A percentile compares a stretch with the other conserved stretches of the same genome.
Evolutionary conservation across 129 eudicot genomes (phyloP).

Genomic region (Centella asiatica): DNA sequence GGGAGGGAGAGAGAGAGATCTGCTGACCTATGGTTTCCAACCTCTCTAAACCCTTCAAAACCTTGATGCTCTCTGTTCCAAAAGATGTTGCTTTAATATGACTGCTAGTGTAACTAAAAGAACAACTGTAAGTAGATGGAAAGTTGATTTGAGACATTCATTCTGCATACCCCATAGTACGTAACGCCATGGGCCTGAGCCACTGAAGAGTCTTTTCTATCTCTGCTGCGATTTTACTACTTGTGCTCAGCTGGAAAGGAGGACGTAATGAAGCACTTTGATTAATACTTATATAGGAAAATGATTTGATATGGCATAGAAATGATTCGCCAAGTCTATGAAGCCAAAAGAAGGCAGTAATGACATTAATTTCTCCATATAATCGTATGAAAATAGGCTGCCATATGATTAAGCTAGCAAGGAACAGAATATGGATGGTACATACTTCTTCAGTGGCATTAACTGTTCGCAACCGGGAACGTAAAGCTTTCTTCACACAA

Average conservation of each 20-base stretch:
- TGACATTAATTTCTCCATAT: too few relatives aligned
- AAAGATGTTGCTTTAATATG: neutral
- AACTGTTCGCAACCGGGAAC: conserved; percentile 42
- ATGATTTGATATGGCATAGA: too few relatives aligned
- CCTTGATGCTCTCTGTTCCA: conserved; percentile 87
- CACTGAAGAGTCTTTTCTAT: conserved; percentile 88
- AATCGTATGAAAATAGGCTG: too few relatives aligned
- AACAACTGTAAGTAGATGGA: neutral
- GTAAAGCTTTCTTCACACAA: conserved; percentile 56
- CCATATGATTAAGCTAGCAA: too few relatives aligned
- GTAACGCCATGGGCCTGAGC: conserved; percentile 90
- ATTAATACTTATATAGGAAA: neutral
- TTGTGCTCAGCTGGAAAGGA: conserved; percentile 58
- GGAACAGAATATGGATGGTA: conserved; percentile 3
- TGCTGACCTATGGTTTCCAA: conserved; percentile 83
- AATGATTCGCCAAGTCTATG: neutral
- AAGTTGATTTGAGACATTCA: neutral
- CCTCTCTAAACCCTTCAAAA: conserved; percentile 94
- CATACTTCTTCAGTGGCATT: conserved; percentile 62
- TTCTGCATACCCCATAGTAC: conserved; percentile 62
- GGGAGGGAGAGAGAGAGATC: neutral
- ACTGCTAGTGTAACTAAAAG: neutral
- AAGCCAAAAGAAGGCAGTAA: neutral
- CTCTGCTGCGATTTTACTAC: conserved; percentile 86
- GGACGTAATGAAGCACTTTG: neutral